A percentile compares a stretch with the other conserved stretches of the same genome.
These are phyloP conservation scores for Neurospora sp. DNA, from an alignment of 2,329 filamentous ascomycete species.

Conservation along the genomic window DNA sequence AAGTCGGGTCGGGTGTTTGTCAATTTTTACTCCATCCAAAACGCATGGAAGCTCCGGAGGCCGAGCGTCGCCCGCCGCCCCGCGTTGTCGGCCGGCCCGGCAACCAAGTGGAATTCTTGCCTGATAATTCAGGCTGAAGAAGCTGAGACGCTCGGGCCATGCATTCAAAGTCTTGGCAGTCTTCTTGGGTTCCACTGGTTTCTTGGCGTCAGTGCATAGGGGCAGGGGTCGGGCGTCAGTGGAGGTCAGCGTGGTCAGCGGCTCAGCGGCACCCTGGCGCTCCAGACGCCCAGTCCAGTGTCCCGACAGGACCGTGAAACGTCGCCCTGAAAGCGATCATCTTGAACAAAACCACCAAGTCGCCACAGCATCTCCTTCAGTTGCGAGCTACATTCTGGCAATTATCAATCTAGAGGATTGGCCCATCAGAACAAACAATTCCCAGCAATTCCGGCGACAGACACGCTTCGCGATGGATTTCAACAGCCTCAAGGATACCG, in stretches of 20 bases:
- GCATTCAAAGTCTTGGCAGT: not conserved
- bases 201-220: not conserved
- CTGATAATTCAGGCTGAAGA: not conserved
- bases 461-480: conserved; percentile 64
- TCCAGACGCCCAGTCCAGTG: not conserved
- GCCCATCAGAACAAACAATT: not conserved
- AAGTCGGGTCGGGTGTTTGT: not conserved
- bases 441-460: not conserved
- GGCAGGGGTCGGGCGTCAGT: not conserved
- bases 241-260: not conserved
- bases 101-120: not conserved
- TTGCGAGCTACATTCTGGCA: not conserved
- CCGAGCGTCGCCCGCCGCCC: not conserved
- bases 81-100: not conserved
- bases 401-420: not conserved
- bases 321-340: not conserved
- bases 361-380: not conserved
- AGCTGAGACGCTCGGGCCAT: not conserved
- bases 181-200: not conserved
- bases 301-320: not conserved
- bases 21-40: not conserved
- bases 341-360: not conserved
- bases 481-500: conserved; percentile 72
- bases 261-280: not conserved
- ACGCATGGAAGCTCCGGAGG: not conserved